Base-by-base conservation (phyloP, 495 filamentous ascomycete genomes). In the Amphirosellinia nigrospora region DNA sequence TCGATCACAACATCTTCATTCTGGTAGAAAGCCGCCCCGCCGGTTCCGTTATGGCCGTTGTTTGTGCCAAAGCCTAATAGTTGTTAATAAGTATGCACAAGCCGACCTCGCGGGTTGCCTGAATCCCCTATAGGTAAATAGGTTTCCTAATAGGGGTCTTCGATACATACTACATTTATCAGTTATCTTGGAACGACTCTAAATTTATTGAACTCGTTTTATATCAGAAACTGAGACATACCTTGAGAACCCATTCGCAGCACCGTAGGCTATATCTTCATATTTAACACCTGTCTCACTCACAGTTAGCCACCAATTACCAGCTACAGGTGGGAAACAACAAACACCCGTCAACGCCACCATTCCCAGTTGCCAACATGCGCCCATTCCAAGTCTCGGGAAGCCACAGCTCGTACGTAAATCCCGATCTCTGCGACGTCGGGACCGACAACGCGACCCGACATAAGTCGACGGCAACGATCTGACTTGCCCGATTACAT, bases 391-490 rank as follows among this genome's bases (percentile, higher is more conserved):
- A 89, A 15, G 8, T 62, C 19, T 58, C 59, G 15, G 89, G 89
- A 32, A 90, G 77, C 88, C 88, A 90, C 13, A 84, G 76, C 74
- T 91, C 89, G 36, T 87, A 76, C 0, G 77, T 85, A 48, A 90
- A 85, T 36, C 84, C 80, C 28, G 86, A 87, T 53, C 76, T 79
- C 60, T 82, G 75, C 26, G 86, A 88, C 0, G 88, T 90, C 1
- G 82, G 68, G 10, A 90, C 84, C 39, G 80, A 81, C 73, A 91
- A 82, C 19, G 85, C 83, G 39, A 90, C 74, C 16, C 89, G 87
- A 73, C 89, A 91, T 0, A 87, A 34, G 71, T 90, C 83, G 1
- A 78, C 77, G 1, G 77, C 71, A 11, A 88, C 82, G 0, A 73
- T 41, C 67, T 88, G 86, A 28, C 71, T 81, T 5, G 80, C 56